Evolutionary conservation across 345 rosid genomes (phyloP), one percentile per base, ranked within the genome.

Genomic region (Aquilaria yunnanensis): DNA sequence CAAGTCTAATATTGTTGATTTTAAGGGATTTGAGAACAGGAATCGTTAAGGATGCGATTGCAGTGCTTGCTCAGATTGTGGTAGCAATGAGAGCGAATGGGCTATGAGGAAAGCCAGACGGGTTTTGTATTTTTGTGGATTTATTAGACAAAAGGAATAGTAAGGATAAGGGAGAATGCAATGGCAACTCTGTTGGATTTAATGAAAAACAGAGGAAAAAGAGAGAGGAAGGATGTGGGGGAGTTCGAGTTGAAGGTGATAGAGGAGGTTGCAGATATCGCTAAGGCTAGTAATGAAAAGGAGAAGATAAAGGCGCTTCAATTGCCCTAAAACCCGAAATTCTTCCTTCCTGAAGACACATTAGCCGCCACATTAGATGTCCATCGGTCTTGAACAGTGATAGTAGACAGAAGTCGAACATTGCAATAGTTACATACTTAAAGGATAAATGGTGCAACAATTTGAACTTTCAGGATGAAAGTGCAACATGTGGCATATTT

Each of bases 41-140:
- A 59, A 75, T 93, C 37, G 86, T 93, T 62, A 97, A 93, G 74
- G 98, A 93, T 67, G 86, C 98, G 12, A 84, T 85, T 59, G 98
- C 97, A 32, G 98, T 93, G 67, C 69, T 88, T 57, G 94, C 96
- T 31, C 97, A 93, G 72, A 72, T 93, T 2, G 97, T 89, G 96
- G 98, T n/a, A 85, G 95, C 60, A 94, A 82, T 62, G 98, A 86
- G 76, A 81, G 90, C 51, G 89, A 75, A 54, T 87, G 73, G 10
- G 98, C 81, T 33, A 84, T 90, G 59, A 65, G 77, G 50, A 86
- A 62, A 54, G 78, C 75, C 2, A 80, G 82, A 0, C 23, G 97
- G 95, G 51, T 67, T 81, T 2, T 64, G 56, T 37, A 82, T 88
- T 48, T 58, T 93, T 63, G 83, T 75, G 56, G 98, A 93, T 73